phyloP scores from a whole-genome alignment of 139 green algal genomes.

The Gonium pectorale region DNA sequence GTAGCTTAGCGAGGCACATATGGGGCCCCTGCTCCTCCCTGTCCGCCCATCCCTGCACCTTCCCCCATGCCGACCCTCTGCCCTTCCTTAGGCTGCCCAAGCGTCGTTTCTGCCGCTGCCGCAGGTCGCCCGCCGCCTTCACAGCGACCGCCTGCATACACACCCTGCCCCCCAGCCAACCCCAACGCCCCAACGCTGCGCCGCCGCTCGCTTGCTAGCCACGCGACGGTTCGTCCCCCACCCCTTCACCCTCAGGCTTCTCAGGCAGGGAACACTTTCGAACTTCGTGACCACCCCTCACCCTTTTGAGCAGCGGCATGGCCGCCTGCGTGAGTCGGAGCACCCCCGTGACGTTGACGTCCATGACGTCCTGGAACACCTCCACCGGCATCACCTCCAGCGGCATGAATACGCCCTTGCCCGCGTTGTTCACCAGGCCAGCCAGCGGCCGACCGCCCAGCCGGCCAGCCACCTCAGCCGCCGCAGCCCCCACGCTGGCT shows the following conservation, averaged over 20 bases:
- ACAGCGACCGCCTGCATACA: not conserved
- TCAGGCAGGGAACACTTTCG: not conserved
- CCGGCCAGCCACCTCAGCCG: not conserved
- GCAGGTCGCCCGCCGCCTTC: not conserved
- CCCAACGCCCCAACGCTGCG: not conserved
- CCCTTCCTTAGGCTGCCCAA: too few species aligned
- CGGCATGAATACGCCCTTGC: constrained; percentile 21
- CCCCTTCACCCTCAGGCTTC: too few species aligned
- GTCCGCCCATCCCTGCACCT: too few species aligned
- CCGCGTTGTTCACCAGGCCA: constrained; percentile 43
- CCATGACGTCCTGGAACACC: constrained; percentile 26
- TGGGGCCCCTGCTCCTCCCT: too few species aligned
- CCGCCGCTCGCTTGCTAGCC: not conserved
- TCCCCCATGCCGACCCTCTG: too few species aligned
- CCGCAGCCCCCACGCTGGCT: not conserved
- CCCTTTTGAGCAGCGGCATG: constrained; percentile 10
- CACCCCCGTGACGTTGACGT: constrained; percentile 33
- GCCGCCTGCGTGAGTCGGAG: constrained; percentile 26
- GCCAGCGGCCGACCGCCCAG: not conserved
- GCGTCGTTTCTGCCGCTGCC: too few species aligned
- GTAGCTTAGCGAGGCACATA: too few species aligned
- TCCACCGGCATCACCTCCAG: constrained; percentile 27
- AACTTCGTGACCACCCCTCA: not conserved
- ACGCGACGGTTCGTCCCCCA: not conserved
- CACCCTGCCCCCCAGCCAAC: not conserved